Percentiles rank a stretch among this genome's conserved stretches.
These are phyloP conservation scores for Boletus barrowsii DNA, from an alignment of 768 basidiomycete species.

Conservation along the genomic window DNA sequence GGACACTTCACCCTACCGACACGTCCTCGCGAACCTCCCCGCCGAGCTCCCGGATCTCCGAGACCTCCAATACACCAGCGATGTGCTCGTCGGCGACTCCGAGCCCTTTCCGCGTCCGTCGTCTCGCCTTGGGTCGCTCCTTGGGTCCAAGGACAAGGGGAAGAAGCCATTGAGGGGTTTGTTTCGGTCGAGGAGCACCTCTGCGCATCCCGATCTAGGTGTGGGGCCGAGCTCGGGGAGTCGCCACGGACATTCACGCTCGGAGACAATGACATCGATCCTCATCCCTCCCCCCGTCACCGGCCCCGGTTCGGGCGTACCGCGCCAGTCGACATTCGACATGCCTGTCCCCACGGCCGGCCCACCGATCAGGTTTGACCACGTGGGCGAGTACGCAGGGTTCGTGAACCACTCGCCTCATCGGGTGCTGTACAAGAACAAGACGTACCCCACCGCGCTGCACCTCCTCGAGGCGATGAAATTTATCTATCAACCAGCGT, in stretches of 20 bases:
- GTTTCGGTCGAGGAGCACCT: conserved; percentile 43
- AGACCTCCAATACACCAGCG: conserved; percentile 3
- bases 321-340: background rate
- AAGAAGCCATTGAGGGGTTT: conserved; percentile 40
- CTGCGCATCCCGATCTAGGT: conserved; percentile 13
- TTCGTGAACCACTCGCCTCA: conserved; percentile 71
- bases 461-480: conserved; percentile 79
- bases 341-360: conserved; percentile 18
- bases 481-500: conserved; percentile 49
- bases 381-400: conserved; percentile 38
- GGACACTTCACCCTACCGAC: conserved; percentile 53
- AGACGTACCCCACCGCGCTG: conserved; percentile 62
- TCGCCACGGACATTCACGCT: conserved; percentile 13
- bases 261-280: conserved; percentile 20
- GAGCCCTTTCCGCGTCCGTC: conserved; percentile 20
- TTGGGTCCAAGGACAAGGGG: conserved; percentile 32
- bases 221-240: conserved; percentile 11
- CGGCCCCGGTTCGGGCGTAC: background rate
- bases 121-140: conserved; percentile 18
- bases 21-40: conserved; percentile 48
- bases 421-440: conserved; percentile 51
- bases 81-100: conserved; percentile 1
- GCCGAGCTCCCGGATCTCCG: conserved; percentile 33
- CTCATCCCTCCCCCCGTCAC: conserved; percentile 19
- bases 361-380: conserved; percentile 40